Evolutionary conservation across 345 rosid genomes (phyloP).

Genomic region (Eucalyptus sp.): DNA sequence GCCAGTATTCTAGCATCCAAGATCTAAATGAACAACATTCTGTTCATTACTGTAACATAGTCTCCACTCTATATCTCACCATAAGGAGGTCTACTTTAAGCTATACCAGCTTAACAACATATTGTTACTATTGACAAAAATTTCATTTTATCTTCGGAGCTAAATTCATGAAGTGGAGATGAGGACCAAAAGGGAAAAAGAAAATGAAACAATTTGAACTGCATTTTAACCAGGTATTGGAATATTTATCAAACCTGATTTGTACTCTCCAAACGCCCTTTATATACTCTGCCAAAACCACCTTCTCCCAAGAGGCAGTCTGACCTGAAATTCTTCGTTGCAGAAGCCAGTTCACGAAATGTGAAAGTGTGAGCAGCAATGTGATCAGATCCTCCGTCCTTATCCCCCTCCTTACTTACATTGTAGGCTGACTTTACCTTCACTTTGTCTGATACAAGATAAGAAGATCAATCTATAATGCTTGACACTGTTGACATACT

Average conservation of each 20-base stretch:
- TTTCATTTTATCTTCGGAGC: not conserved
- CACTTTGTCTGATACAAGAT: conserved; percentile 17
- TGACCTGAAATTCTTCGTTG: conserved; percentile 55
- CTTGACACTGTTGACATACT: not conserved
- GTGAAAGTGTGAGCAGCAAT: conserved; percentile 56
- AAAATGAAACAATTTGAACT: not conserved
- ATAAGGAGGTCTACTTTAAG: not conserved
- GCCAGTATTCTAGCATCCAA: not conserved
- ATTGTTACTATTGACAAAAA: not conserved
- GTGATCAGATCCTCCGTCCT: conserved; percentile 37
- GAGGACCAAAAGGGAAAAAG: not conserved
- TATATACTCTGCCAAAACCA: conserved; percentile 64
- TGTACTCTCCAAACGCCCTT: conserved; percentile 50
- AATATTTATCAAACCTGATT: conserved; percentile 28
- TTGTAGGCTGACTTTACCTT: conserved; percentile 14
- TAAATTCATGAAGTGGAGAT: not conserved
- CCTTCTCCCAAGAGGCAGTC: conserved; percentile 68
- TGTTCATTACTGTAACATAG: not conserved
- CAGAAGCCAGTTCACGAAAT: conserved; percentile 56
- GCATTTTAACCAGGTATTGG: not conserved
- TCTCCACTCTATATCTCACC: not conserved
- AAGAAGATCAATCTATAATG: not conserved
- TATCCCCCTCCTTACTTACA: conserved; percentile 18
- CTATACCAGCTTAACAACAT: not conserved
- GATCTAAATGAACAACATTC: not conserved